A percentile compares a stretch with the other conserved stretches of the same genome.
phyloP scores from a whole-genome alignment of 768 basidiomycete species.

The Rhodosporidiobolus odoratus region DNA sequence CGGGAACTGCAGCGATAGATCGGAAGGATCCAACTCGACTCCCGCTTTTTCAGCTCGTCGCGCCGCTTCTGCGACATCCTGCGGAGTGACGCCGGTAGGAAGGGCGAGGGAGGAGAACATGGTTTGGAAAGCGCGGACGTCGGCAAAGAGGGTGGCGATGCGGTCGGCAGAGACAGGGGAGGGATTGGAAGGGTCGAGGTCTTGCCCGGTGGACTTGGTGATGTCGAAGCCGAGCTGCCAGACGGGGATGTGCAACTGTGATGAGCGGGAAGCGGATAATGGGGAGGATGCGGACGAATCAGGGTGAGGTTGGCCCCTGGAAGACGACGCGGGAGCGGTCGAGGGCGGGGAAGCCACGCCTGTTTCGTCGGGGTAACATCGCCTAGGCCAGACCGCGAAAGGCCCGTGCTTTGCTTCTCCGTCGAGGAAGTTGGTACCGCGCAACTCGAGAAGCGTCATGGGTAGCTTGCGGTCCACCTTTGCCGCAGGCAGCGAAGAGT shows the following conservation, averaged over 20 bases:
- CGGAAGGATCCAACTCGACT: constrained; percentile 29
- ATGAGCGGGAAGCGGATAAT: background rate
- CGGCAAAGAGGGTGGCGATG: constrained; percentile 8
- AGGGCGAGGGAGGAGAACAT: constrained; percentile 30
- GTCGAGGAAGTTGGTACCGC: constrained; percentile 30
- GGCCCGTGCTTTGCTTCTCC: constrained; percentile 2
- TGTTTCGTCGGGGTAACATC: background rate
- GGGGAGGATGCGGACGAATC: background rate
- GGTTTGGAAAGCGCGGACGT: constrained; percentile 3
- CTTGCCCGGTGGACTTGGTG: constrained; percentile 7
- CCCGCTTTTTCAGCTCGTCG: constrained; percentile 2
- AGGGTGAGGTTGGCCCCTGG: too few relatives aligned
- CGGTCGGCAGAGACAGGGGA: background rate
- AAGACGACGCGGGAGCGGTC: background rate
- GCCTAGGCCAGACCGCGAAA: background rate
- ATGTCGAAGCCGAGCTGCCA: constrained; percentile 34
- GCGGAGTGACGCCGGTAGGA: constrained; percentile 23
- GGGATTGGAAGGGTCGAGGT: background rate
- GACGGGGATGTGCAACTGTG: background rate
- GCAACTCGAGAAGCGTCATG: constrained; percentile 32
- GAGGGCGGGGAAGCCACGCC: background rate
- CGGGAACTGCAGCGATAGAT: constrained; percentile 25
- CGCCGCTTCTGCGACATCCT: constrained; percentile 11
- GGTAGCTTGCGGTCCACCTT: background rate
- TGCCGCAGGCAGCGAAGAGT: background rate